These are phyloP conservation scores for Raddia distichophylla DNA, from an alignment of 176 grass and related monocot genomes.

Conservation along the genomic window DNA sequence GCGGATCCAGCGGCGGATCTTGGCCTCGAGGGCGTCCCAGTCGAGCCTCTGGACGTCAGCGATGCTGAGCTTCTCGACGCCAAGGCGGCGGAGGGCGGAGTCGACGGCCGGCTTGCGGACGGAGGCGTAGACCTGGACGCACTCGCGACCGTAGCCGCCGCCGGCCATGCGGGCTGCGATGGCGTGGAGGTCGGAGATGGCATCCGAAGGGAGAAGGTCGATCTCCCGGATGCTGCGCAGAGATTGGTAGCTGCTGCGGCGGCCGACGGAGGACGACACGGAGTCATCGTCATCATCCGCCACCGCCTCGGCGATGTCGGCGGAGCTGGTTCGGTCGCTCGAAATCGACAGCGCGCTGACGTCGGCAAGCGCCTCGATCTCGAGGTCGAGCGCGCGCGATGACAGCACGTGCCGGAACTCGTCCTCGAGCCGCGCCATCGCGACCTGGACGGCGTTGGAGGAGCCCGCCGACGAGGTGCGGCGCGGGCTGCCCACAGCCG, in stretches of 20 bases:
- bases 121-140: constrained; percentile 86
- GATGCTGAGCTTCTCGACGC: constrained; percentile 94
- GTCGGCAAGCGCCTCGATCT: constrained; percentile 57
- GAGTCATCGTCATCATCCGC: constrained; percentile 16
- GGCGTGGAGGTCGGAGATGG: constrained; percentile 66
- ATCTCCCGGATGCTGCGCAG: constrained; percentile 80
- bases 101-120: constrained; percentile 83
- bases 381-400: constrained; percentile 57
- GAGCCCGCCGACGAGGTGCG: constrained; percentile 18
- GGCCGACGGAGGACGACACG: constrained; percentile 41
- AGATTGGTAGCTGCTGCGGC: constrained; percentile 70
- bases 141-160: constrained; percentile 84
- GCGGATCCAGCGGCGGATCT: constrained; percentile 91
- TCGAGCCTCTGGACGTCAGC: constrained; percentile 85
- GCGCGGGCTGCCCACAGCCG: constrained; percentile 39
- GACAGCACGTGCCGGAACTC: constrained; percentile 71
- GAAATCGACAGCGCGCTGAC: constrained; percentile 51
- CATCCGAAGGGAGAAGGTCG: constrained; percentile 78
- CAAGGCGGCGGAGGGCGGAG: constrained; percentile 66
- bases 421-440: constrained; percentile 81
- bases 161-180: constrained; percentile 73
- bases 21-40: constrained; percentile 67
- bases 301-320: neutral
- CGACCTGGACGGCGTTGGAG: constrained; percentile 53
- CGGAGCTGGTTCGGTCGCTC: constrained; percentile 35